phyloP scores from a whole-genome alignment of 345 rosid genomes.

The Aquilaria sinensis region DNA sequence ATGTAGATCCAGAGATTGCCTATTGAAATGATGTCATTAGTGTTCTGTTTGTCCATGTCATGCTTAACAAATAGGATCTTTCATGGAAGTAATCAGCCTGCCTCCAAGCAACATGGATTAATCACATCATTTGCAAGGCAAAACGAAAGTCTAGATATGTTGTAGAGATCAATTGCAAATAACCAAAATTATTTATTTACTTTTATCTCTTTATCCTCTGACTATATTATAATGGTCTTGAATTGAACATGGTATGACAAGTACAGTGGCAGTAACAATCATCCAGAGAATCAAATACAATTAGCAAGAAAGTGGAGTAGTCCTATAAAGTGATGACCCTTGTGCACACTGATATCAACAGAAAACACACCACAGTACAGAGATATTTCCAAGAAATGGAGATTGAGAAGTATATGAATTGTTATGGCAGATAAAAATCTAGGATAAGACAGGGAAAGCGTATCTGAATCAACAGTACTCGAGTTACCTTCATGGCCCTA shows the following conservation, averaged over 20 bases:
- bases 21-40: constrained; percentile 12
- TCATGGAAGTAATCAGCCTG: no score
- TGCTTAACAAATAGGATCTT: not conserved
- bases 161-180: not conserved
- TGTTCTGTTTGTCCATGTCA: not conserved
- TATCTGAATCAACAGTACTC: not conserved
- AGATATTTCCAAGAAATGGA: not conserved
- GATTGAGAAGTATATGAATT: not conserved
- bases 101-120: not conserved
- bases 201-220: no score
- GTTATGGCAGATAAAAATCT: not conserved
- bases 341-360: not conserved
- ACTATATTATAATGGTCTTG: no score
- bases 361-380: not conserved
- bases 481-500: constrained; percentile 47
- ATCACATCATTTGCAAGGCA: not conserved
- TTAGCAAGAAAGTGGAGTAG: not conserved
- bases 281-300: not conserved
- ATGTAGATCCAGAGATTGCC: constrained; percentile 64
- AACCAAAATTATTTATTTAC: not conserved
- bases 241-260: no score
- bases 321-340: not conserved
- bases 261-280: no score
- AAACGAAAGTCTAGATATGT: constrained; percentile 2
- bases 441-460: not conserved